phyloP scores from a whole-genome alignment of 768 basidiomycete species.

The Russula griseocarnosa region DNA sequence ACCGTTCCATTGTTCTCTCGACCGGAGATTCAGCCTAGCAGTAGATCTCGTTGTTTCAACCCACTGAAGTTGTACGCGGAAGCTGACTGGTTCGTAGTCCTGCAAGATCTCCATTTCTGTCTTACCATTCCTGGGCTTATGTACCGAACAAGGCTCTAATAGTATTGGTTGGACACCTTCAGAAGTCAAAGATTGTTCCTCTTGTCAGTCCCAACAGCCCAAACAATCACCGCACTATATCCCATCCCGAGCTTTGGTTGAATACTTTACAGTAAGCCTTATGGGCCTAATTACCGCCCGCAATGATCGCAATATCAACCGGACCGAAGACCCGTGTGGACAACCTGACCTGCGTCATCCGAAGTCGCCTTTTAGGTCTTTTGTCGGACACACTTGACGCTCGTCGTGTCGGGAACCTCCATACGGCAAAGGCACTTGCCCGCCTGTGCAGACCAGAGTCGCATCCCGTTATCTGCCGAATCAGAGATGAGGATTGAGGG shows the following conservation, averaged over 20 bases:
- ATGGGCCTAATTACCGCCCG: not conserved
- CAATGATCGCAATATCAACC: not conserved
- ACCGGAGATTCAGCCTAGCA: constrained; percentile 1
- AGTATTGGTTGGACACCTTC: too few species aligned
- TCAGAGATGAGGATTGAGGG: constrained; percentile 86
- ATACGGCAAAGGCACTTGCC: constrained; percentile 88
- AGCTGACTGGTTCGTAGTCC: not conserved
- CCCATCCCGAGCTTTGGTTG: not conserved
- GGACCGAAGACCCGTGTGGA: too few species aligned
- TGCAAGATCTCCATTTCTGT: not conserved
- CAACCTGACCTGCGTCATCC: too few species aligned
- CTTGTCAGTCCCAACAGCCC: not conserved
- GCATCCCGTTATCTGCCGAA: constrained; percentile 89
- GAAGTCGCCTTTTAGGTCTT: too few species aligned
- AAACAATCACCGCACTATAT: not conserved
- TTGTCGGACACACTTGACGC: constrained; percentile 77
- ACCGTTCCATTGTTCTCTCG: not conserved
- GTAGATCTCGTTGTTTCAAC: constrained; percentile 13
- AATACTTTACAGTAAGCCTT: not conserved
- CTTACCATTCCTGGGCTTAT: not conserved
- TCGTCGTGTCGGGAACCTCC: constrained; percentile 98
- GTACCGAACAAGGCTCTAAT: not conserved
- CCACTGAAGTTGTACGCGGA: not conserved
- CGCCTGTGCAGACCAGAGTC: constrained; percentile 82
- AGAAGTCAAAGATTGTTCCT: not conserved